These are phyloP conservation scores for Apiospora marii DNA, from an alignment of 2,329 filamentous ascomycete species.

Conservation along the genomic window DNA sequence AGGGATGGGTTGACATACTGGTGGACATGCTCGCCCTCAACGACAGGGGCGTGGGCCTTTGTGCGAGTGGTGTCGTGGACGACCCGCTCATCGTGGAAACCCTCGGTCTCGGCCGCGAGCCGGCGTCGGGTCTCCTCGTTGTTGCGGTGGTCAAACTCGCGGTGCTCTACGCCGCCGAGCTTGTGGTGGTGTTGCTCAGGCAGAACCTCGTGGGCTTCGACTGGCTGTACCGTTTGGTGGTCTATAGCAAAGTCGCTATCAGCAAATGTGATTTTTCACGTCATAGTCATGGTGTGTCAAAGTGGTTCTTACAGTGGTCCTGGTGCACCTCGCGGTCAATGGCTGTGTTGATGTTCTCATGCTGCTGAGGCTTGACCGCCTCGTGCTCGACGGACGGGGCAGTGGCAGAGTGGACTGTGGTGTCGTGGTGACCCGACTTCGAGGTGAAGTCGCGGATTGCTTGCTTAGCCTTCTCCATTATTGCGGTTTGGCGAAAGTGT, in stretches of 20 bases:
- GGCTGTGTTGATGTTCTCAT: slow-evolving; percentile 68
- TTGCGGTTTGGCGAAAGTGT: too few relatives aligned
- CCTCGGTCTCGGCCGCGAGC: slow-evolving; percentile 60
- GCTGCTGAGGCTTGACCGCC: slow-evolving; percentile 63
- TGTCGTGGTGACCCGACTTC: slow-evolving; percentile 71
- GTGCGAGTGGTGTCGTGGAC: slow-evolving; percentile 58
- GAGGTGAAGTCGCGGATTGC: slow-evolving; percentile 67
- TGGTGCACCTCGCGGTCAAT: slow-evolving; percentile 75
- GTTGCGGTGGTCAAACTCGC: slow-evolving; percentile 67
- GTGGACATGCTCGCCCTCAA: slow-evolving; percentile 70
- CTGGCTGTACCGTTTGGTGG: slow-evolving; percentile 73
- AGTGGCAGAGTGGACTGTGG: slow-evolving; percentile 70
- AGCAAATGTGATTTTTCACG: not conserved
- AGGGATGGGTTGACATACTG: slow-evolving; percentile 45
- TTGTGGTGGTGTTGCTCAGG: slow-evolving; percentile 72
- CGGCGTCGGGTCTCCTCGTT: slow-evolving; percentile 53
- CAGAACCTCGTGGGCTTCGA: slow-evolving; percentile 47
- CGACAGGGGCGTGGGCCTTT: slow-evolving; percentile 53
- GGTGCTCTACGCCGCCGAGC: slow-evolving; percentile 64
- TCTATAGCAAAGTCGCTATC: slow-evolving; percentile 38
- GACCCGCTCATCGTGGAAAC: slow-evolving; percentile 59
- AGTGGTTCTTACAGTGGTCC: slow-evolving; percentile 58
- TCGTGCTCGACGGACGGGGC: slow-evolving; percentile 66
- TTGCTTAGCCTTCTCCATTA: slow-evolving; percentile 71
- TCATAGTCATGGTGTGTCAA: too few relatives aligned